Percentiles rank a stretch among this genome's conserved stretches.
These are phyloP conservation scores for Manihot esculenta DNA, from an alignment of 441 rosid genomes.

Conservation along the genomic window DNA sequence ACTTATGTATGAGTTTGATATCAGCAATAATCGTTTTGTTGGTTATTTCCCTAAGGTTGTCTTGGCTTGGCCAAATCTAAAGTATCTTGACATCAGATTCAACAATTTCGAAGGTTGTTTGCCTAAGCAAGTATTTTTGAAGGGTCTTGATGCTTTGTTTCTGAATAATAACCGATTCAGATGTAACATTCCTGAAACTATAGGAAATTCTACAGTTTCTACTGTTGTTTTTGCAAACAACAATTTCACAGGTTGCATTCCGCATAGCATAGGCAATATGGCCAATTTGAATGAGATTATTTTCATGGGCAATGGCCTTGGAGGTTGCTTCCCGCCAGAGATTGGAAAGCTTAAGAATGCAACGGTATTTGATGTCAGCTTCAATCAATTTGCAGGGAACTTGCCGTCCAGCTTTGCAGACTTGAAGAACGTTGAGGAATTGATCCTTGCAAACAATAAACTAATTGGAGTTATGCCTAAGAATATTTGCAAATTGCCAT, in stretches of 20 bases:
- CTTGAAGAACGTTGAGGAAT: conserved; percentile 37
- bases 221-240: conserved; percentile 68
- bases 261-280: conserved; percentile 64
- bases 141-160: conserved; percentile 63
- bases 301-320: conserved; percentile 45
- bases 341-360: conserved; percentile 49
- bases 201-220: conserved; percentile 59
- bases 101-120: conserved; percentile 75
- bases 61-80: conserved; percentile 51
- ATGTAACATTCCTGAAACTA: conserved; percentile 53
- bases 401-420: conserved; percentile 43
- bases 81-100: conserved; percentile 60
- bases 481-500: conserved; percentile 55
- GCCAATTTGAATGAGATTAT: conserved; percentile 57
- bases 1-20: conserved; percentile 73
- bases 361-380: conserved; percentile 58
- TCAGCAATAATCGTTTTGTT: conserved; percentile 21
- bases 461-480: conserved; percentile 57
- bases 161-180: conserved; percentile 76
- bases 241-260: conserved; percentile 77
- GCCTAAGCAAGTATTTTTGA: conserved; percentile 53
- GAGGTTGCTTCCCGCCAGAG: conserved; percentile 76
- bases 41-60: conserved; percentile 57
- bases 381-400: conserved; percentile 52
- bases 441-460: conserved; percentile 54